These are phyloP conservation scores for Amanita inopinata DNA, from an alignment of 768 basidiomycete species.

Conservation along the genomic window DNA sequence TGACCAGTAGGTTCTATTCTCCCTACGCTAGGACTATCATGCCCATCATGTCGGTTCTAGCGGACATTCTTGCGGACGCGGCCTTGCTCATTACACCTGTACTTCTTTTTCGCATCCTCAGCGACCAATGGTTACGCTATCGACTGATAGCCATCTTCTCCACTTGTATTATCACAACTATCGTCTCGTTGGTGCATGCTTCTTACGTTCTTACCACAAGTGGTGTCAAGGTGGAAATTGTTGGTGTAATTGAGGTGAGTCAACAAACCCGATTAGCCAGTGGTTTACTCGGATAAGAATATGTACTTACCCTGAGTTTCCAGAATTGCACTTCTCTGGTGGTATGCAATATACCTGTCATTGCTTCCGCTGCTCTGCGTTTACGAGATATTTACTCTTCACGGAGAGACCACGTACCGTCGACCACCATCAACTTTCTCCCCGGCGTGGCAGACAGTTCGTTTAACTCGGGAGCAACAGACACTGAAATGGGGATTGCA, in stretches of 20 bases:
- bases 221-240: constrained; percentile 22
- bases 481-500: no score
- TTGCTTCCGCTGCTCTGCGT: constrained; percentile 22
- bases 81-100: constrained; percentile 37
- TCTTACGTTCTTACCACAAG: constrained; percentile 26
- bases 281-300: not conserved
- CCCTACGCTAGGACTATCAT: not conserved
- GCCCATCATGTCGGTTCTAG: constrained; percentile 17
- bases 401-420: no score
- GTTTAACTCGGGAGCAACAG: no score
- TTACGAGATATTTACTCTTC: constrained; percentile 9
- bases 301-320: not conserved
- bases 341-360: constrained; percentile 30
- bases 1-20: constrained; percentile 32
- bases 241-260: constrained; percentile 35
- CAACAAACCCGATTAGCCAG: no score
- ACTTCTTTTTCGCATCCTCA: constrained; percentile 32
- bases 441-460: no score
- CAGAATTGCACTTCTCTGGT: constrained; percentile 27
- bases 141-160: constrained; percentile 45
- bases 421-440: no score
- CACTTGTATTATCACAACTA: constrained; percentile 39
- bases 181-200: constrained; percentile 39
- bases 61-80: constrained; percentile 36
- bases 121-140: constrained; percentile 26